A percentile compares a stretch with the other conserved stretches of the same genome.
Evolutionary conservation across 306 rosid genomes (phyloP).

Genomic region (Prinsepia uniflora): DNA sequence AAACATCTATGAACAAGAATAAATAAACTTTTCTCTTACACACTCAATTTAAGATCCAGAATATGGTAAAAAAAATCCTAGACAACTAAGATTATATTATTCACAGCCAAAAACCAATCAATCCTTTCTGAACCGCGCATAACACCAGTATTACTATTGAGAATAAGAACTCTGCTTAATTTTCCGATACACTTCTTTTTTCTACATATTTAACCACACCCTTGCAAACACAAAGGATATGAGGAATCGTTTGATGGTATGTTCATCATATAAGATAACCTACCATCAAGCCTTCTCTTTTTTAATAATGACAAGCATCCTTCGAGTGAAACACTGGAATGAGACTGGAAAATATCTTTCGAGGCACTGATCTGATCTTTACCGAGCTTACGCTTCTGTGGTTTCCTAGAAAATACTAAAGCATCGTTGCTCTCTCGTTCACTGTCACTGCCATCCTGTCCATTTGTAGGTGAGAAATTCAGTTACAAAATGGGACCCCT

Average conservation of each 20-base stretch:
- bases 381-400: conserved; percentile 48
- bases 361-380: conserved; percentile 40
- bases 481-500: conserved; percentile 11
- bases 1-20: neutral
- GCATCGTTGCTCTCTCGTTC: conserved; percentile 66
- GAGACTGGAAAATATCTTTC: conserved; percentile 45
- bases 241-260: too few species aligned
- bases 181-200: too few species aligned
- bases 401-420: conserved; percentile 36
- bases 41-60: neutral
- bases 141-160: too few species aligned
- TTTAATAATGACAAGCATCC: conserved; percentile 60
- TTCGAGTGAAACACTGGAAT: conserved; percentile 42
- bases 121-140: neutral
- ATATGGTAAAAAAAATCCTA: neutral
- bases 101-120: neutral
- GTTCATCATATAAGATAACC: conserved; percentile 11
- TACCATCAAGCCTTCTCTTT: conserved; percentile 65
- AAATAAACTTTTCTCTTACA: neutral
- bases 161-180: too few species aligned
- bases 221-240: neutral
- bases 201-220: neutral
- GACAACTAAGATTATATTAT: neutral
- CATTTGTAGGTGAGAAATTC: conserved; percentile 25
- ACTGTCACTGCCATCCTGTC: conserved; percentile 67